Evolutionary conservation across 2,329 filamentous ascomycete species (phyloP).

Genomic region (Colletotrichum orchidophilum): DNA sequence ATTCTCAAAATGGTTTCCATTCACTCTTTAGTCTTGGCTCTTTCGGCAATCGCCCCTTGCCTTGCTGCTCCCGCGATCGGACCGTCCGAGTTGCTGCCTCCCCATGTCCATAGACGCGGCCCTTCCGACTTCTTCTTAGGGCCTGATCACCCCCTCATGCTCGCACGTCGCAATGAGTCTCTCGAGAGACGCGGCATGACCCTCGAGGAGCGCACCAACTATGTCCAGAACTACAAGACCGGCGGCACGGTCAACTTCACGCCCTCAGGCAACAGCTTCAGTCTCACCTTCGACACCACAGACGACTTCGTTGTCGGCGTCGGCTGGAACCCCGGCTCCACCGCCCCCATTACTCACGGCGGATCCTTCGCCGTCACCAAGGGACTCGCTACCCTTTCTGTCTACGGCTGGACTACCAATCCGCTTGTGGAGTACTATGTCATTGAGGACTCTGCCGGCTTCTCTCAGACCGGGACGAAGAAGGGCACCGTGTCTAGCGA

Average conservation of each 20-base stretch:
- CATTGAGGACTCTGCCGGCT: constrained; percentile 49
- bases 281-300: constrained; percentile 32
- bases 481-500: constrained; percentile 45
- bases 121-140: not conserved
- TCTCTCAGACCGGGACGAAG: constrained; percentile 38
- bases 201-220: constrained; percentile 24
- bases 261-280: constrained; percentile 28
- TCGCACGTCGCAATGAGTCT: not conserved
- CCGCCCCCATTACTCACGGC: not conserved
- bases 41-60: not conserved
- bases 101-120: not conserved
- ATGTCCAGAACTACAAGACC: constrained; percentile 34
- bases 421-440: constrained; percentile 69
- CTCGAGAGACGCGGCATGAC: constrained; percentile 7
- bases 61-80: not conserved
- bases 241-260: constrained; percentile 33
- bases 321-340: constrained; percentile 27
- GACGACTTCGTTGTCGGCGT: constrained; percentile 35
- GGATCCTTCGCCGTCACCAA: constrained; percentile 6
- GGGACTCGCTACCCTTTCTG: constrained; percentile 7
- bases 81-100: not conserved
- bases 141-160: not conserved
- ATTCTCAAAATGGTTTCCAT: not conserved
- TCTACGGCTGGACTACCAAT: constrained; percentile 67
- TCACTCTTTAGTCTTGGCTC: not conserved